Evolutionary conservation across 805 yeast genomes (phyloP).

Genomic region (Myxozyma geophila): DNA sequence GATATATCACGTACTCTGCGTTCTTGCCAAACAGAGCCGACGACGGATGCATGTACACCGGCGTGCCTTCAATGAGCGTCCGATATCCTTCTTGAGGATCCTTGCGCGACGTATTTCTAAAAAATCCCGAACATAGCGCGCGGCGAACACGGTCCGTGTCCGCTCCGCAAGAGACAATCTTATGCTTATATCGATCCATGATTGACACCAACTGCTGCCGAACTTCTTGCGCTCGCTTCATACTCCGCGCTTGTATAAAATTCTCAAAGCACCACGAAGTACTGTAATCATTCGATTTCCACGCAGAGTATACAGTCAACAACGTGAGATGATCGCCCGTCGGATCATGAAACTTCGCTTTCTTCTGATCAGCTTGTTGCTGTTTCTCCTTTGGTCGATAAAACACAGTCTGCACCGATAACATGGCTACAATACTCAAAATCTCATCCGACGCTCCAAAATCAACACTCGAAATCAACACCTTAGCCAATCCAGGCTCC

Average conservation of each 20-base stretch:
- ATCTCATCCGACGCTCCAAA: constrained; percentile 69
- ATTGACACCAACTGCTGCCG: constrained; percentile 69
- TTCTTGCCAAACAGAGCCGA: constrained; percentile 78
- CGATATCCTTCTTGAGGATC: constrained; percentile 62
- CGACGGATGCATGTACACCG: constrained; percentile 82
- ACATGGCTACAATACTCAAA: constrained; percentile 77
- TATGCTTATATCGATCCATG: constrained; percentile 43
- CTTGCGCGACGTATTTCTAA: constrained; percentile 66
- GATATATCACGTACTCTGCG: constrained; percentile 73
- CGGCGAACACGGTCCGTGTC: constrained; percentile 52
- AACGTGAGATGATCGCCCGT: constrained; percentile 82
- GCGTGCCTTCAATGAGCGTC: constrained; percentile 47
- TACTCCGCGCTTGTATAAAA: constrained; percentile 73
- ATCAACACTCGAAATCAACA: constrained; percentile 64
- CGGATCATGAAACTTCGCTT: constrained; percentile 56
- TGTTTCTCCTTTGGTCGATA: constrained; percentile 68
- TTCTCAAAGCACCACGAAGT: constrained; percentile 85
- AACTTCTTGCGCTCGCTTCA: constrained; percentile 70
- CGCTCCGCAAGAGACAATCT: constrained; percentile 44
- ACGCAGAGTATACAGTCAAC: constrained; percentile 74
- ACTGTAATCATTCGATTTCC: constrained; percentile 71
- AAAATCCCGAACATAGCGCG: constrained; percentile 68
- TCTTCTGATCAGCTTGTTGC: constrained; percentile 66
- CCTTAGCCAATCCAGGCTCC: constrained; percentile 86
- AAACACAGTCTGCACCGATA: constrained; percentile 76